Conservation (phyloP, 495 filamentous ascomycete genomes). For the Hypomontagnella monticulosa region DNA sequence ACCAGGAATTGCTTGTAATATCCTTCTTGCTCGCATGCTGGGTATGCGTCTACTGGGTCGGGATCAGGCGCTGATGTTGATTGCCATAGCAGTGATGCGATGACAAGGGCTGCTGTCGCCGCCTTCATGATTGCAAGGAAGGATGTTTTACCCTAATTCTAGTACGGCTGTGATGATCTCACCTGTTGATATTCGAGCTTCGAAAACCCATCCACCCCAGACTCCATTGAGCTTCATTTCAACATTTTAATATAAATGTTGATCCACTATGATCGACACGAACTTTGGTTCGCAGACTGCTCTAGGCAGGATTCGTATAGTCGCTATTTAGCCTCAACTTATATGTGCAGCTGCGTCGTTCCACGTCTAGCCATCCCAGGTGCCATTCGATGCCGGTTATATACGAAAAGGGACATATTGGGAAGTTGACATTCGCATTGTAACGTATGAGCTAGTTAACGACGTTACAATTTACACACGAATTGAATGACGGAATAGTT, state of each 20-base stretch:
- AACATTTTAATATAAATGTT: neutral
- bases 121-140: neutral
- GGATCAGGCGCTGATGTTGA: neutral
- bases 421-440: no score
- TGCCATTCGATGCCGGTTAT: neutral
- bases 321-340: constrained; percentile 14
- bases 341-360: neutral
- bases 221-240: neutral
- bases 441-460: no score
- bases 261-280: neutral
- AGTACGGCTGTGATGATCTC: no score
- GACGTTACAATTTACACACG: no score
- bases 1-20: constrained; percentile 18
- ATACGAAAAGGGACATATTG: neutral
- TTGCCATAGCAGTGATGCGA: constrained; percentile 2
- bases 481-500: no score
- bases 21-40: constrained; percentile 10
- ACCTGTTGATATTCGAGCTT: no score
- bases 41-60: neutral
- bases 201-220: no score
- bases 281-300: neutral
- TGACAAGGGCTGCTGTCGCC: constrained; percentile 3
- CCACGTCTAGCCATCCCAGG: neutral
- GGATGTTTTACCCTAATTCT: no score
- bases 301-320: neutral